Conservation (phyloP, 441 rosid genomes). For the Croton setiger region DNA sequence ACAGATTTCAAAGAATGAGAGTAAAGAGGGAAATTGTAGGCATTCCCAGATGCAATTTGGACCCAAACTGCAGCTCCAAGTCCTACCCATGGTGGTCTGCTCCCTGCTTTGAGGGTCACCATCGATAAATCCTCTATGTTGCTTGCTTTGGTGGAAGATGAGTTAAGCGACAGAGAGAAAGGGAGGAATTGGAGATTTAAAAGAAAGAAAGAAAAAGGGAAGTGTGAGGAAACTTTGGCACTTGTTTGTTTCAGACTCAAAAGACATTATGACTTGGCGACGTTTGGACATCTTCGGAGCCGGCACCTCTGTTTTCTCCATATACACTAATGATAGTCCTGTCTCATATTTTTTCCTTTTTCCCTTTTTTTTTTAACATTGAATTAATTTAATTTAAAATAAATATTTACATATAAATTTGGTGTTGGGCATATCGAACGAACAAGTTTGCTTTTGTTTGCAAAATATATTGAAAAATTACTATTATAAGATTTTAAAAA, state of each 20-base stretch:
- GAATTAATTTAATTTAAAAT: no score
- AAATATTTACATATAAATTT: no score
- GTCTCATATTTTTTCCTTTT: no score
- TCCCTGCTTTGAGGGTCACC: constrained; percentile 63
- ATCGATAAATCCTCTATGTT: constrained; percentile 18
- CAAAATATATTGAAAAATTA: no score
- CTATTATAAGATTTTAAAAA: no score
- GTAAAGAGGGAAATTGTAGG: constrained; percentile 74
- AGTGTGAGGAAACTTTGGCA: background rate
- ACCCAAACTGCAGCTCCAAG: constrained; percentile 92
- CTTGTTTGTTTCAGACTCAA: background rate
- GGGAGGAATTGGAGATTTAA: background rate
- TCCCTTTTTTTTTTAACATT: no score
- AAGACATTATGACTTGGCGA: constrained; percentile 6
- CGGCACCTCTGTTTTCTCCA: background rate
- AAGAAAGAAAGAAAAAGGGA: background rate
- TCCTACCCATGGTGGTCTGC: constrained; percentile 96
- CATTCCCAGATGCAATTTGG: constrained; percentile 65
- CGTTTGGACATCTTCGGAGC: background rate
- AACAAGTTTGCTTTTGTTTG: no score
- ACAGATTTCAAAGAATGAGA: constrained; percentile 77
- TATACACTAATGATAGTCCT: no score
- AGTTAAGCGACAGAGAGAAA: background rate
- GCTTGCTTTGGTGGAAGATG: no score
- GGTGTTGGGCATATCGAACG: no score